These are phyloP conservation scores for Salmacisia buchloeana DNA, from an alignment of 1,284 basidiomycete species.

Conservation along the genomic window DNA sequence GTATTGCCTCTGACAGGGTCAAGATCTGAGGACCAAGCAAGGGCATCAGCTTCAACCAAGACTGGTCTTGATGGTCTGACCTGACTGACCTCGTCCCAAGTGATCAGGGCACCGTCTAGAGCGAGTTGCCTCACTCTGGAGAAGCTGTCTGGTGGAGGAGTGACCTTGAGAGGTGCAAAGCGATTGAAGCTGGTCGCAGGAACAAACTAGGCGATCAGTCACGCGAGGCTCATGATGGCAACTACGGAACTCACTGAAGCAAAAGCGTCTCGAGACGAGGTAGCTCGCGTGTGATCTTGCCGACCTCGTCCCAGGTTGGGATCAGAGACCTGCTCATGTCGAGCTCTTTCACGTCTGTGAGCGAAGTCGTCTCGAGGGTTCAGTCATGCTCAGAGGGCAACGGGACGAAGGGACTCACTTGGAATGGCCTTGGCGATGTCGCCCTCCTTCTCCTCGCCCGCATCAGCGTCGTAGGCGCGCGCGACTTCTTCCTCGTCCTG, in stretches of 20 bases:
- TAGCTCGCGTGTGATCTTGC: conserved; percentile 63
- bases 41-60: conserved; percentile 52
- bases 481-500: conserved; percentile 51
- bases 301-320: conserved; percentile 66
- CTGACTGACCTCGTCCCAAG: conserved; percentile 63
- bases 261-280: conserved; percentile 63
- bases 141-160: conserved; percentile 54
- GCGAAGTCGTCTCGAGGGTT: not conserved
- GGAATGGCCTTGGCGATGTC: conserved; percentile 62
- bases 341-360: conserved; percentile 67
- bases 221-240: not conserved
- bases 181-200: conserved; percentile 4
- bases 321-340: conserved; percentile 78
- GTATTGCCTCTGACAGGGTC: conserved; percentile 55
- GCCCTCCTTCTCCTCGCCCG: conserved; percentile 57
- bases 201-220: conserved; percentile 17
- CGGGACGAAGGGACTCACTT: conserved; percentile 57
- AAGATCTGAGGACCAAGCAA: conserved; percentile 32
- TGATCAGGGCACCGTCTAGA: conserved; percentile 67
- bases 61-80: not conserved
- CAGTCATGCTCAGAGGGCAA: not conserved
- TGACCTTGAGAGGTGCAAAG: conserved; percentile 45
- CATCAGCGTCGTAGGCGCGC: conserved; percentile 55
- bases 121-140: conserved; percentile 62
- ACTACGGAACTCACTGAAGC: conserved; percentile 69